These are phyloP conservation scores for Phytophthora chlamydospora DNA, from an alignment of 352 stramenopile genomes.

Conservation along the genomic window DNA sequence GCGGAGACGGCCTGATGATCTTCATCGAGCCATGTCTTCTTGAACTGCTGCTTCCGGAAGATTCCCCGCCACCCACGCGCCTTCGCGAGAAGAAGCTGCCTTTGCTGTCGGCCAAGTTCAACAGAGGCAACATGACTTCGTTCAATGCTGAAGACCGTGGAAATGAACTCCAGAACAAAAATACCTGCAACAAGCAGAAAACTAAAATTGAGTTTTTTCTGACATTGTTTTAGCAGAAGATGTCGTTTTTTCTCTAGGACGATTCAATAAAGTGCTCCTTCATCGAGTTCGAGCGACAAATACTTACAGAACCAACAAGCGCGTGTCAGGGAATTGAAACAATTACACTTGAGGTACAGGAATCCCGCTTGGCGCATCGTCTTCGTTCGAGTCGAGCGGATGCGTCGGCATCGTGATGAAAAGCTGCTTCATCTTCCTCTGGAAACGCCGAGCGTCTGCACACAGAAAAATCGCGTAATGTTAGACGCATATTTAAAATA, in stretches of 20 bases:
- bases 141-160: not conserved
- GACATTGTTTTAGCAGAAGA: slow-evolving; percentile 10
- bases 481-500: too few relatives aligned
- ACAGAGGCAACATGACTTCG: slow-evolving; percentile 45
- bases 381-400: slow-evolving; percentile 40
- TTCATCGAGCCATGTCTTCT: slow-evolving; percentile 25
- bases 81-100: slow-evolving; percentile 44
- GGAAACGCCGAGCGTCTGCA: slow-evolving; percentile 67
- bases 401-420: slow-evolving; percentile 61
- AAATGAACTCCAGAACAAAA: slow-evolving; percentile 12
- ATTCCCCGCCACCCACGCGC: slow-evolving; percentile 24
- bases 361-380: slow-evolving; percentile 37
- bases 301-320: slow-evolving; percentile 16
- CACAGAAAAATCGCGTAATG: too few relatives aligned
- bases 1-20: slow-evolving; percentile 26
- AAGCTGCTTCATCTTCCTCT: slow-evolving; percentile 87
- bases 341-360: slow-evolving; percentile 34
- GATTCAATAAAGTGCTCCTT: slow-evolving; percentile 29
- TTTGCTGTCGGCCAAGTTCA: slow-evolving; percentile 47
- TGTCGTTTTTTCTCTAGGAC: not conserved
- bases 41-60: slow-evolving; percentile 17
- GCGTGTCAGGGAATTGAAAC: not conserved
- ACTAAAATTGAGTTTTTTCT: slow-evolving; percentile 17
- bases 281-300: slow-evolving; percentile 6
- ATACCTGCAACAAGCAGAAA: slow-evolving; percentile 17